Conservation (phyloP, 441 rosid genomes). For the Cnidoscolus chayamansa region DNA sequence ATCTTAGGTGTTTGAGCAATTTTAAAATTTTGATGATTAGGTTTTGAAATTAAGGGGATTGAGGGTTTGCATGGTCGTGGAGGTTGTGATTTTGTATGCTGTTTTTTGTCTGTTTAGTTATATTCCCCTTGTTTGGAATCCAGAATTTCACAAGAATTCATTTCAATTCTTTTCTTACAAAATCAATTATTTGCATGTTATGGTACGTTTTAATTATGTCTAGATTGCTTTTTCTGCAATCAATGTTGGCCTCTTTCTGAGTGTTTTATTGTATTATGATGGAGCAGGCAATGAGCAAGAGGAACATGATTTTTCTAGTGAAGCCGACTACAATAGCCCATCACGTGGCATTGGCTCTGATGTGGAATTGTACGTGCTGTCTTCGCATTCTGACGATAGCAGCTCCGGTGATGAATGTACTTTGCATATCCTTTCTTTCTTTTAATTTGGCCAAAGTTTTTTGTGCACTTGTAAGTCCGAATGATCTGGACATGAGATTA, state of each 20-base stretch:
- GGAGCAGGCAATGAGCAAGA: conserved; percentile 20
- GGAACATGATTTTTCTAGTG: conserved; percentile 20
- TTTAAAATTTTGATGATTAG: not conserved
- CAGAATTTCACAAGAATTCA: no score
- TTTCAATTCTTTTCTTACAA: no score
- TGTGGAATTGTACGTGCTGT: conserved; percentile 26
- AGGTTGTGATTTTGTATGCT: not conserved
- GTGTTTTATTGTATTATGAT: not conserved
- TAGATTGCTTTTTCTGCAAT: not conserved
- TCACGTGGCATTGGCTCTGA: conserved; percentile 20
- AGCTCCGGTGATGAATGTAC: conserved; percentile 33
- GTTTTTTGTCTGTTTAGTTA: not conserved
- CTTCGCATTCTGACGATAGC: conserved; percentile 40
- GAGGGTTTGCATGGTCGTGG: conserved; percentile 1
- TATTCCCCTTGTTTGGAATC: no score
- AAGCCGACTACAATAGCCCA: conserved; percentile 18
- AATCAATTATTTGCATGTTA: not conserved
- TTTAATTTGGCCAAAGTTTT: conserved; percentile 1
- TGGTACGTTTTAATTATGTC: not conserved
- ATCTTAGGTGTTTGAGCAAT: not conserved
- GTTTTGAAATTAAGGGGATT: not conserved
- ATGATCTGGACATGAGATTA: not conserved
- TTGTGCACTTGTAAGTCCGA: not conserved
- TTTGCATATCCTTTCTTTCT: conserved; percentile 7
- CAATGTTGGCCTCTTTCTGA: not conserved